These are phyloP conservation scores for Lumnitzera littorea DNA, from an alignment of 345 rosid species.

Conservation along the genomic window DNA sequence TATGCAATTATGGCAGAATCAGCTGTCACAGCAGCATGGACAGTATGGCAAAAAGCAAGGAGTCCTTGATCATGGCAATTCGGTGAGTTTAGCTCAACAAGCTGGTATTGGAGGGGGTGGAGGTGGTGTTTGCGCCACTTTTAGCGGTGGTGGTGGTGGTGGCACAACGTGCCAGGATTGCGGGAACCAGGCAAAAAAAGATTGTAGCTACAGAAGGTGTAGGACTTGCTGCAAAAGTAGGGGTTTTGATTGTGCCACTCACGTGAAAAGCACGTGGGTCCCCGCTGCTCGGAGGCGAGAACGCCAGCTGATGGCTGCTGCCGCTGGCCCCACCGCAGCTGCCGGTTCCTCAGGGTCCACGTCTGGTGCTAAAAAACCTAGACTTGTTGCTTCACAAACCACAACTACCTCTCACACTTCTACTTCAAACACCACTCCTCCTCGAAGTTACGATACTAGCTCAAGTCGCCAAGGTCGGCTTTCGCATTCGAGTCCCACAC, in stretches of 20 bases:
- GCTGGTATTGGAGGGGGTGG: constrained; percentile 6
- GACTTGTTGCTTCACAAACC: constrained; percentile 54
- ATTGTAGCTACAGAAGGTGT: constrained; percentile 75
- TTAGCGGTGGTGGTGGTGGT: constrained; percentile 24
- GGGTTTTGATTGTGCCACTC: constrained; percentile 84
- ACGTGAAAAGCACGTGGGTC: constrained; percentile 99
- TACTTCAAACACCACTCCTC: constrained; percentile 80
- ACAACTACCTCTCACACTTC: constrained; percentile 86
- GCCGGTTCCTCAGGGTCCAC: constrained; percentile 76
- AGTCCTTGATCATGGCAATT: constrained; percentile 25
- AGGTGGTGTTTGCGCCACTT: constrained; percentile 35
- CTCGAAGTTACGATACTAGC: constrained; percentile 85
- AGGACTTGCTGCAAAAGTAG: constrained; percentile 95
- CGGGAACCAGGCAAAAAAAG: constrained; percentile 98
- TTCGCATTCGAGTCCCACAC: neutral
- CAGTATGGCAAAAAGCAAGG: constrained; percentile 38
- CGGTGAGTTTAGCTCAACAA: constrained; percentile 19
- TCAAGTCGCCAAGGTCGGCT: constrained; percentile 79
- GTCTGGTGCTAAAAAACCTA: constrained; percentile 73
- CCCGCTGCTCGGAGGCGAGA: constrained; percentile 87
- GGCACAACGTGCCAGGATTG: constrained; percentile 83
- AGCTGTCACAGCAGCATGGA: constrained; percentile 12
- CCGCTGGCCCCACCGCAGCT: constrained; percentile 8
- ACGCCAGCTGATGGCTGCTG: constrained; percentile 53
- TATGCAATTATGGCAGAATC: constrained; percentile 73